phyloP scores from a whole-genome alignment of 176 grass and related monocot genomes.

The Hsuehochloa calcarea region DNA sequence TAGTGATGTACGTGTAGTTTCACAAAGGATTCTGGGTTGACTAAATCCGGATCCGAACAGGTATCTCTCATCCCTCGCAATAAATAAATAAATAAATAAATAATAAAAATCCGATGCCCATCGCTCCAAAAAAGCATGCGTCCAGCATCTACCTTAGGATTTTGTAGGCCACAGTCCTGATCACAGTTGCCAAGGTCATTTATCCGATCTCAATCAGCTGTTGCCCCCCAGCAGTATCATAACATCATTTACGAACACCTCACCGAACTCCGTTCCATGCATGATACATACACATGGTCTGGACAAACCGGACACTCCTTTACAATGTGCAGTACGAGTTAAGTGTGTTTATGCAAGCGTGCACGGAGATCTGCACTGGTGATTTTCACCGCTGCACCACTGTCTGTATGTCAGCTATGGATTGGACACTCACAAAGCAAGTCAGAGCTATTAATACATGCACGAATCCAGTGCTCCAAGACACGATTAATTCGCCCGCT shows the following conservation, averaged over 20 bases:
- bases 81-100: too few relatives aligned
- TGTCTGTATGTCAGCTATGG: not conserved
- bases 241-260: not conserved
- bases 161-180: not conserved
- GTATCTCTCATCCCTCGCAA: too few relatives aligned
- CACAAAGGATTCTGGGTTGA: too few relatives aligned
- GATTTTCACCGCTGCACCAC: not conserved
- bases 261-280: too few relatives aligned
- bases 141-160: not conserved
- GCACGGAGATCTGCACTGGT: not conserved
- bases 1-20: too few relatives aligned
- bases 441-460: not conserved
- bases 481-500: not conserved
- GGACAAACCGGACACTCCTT: not conserved
- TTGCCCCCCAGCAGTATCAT: not conserved
- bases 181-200: constrained; percentile 12
- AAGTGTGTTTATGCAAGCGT: not conserved
- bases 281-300: not conserved
- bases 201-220: constrained; percentile 20
- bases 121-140: not conserved
- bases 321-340: not conserved
- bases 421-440: not conserved
- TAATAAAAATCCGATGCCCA: not conserved
- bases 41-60: too few relatives aligned
- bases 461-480: not conserved